A percentile compares a stretch with the other conserved stretches of the same genome.
Evolutionary conservation across 2,329 filamentous ascomycete genomes (phyloP).

Genomic region (Calonectria leucothoes): DNA sequence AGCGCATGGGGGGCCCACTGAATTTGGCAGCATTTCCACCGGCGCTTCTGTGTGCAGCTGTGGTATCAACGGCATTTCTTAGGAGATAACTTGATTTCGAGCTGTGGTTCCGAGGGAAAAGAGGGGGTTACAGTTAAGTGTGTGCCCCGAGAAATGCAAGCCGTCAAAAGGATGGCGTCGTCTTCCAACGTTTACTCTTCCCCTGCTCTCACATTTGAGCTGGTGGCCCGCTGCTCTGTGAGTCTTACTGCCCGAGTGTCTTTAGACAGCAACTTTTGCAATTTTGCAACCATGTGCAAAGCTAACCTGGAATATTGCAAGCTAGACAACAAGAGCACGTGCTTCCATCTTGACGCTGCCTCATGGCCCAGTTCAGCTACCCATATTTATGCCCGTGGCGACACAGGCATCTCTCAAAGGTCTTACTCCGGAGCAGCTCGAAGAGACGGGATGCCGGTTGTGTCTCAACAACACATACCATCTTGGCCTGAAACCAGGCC

Average conservation of each 20-base stretch:
- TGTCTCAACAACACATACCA: slow-evolving; percentile 99
- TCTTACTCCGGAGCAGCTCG: slow-evolving; percentile 90
- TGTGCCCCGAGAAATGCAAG: slow-evolving; percentile 42
- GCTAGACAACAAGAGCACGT: slow-evolving; percentile 90
- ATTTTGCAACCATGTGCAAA: slow-evolving; percentile 1
- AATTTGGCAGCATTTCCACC: slow-evolving; percentile 27
- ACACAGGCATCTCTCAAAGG: slow-evolving; percentile 97
- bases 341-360: slow-evolving; percentile 89
- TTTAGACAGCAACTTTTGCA: not conserved
- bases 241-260: slow-evolving; percentile 45
- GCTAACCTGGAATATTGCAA: slow-evolving; percentile 33
- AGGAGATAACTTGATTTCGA: slow-evolving; percentile 14
- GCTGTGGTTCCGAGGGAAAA: slow-evolving; percentile 20
- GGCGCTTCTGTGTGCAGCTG: slow-evolving; percentile 18
- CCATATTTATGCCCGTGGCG: slow-evolving; percentile 98
- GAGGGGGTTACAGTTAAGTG: not conserved
- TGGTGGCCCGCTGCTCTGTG: slow-evolving; percentile 84
- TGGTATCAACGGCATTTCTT: slow-evolving; percentile 7
- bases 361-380: slow-evolving; percentile 90
- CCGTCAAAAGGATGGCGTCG: slow-evolving; percentile 59
- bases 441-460: slow-evolving; percentile 87
- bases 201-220: slow-evolving; percentile 81
- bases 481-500: slow-evolving; percentile 92
- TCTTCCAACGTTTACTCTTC: slow-evolving; percentile 62
- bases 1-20: slow-evolving; percentile 33